These are phyloP conservation scores for Globisporangium splendens DNA, from an alignment of 352 stramenopile genomes.

Conservation along the genomic window DNA sequence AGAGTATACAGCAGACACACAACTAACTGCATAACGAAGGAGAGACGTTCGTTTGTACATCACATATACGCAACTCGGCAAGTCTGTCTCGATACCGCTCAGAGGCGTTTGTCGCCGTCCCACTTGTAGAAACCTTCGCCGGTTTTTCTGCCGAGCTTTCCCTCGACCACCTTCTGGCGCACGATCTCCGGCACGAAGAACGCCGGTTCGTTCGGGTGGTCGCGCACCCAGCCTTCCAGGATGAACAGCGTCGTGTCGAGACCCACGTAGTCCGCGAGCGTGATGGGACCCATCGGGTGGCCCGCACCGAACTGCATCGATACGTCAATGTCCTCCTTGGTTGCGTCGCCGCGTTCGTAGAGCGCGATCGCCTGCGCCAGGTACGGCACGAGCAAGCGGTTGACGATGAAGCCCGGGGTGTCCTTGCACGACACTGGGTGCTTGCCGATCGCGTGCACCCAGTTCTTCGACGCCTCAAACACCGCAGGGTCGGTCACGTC, in stretches of 20 bases:
- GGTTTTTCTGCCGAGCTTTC: slow-evolving; percentile 95
- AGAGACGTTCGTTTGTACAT: no score
- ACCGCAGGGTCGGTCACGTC: slow-evolving; percentile 88
- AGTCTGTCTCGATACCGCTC: slow-evolving; percentile 14
- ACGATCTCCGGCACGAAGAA: slow-evolving; percentile 95
- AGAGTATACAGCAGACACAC: no score
- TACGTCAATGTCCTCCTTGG: slow-evolving; percentile 96
- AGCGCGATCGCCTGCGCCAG: slow-evolving; percentile 89
- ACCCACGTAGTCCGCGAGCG: slow-evolving; percentile 94
- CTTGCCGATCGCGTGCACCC: slow-evolving; percentile 92
- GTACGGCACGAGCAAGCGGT: slow-evolving; percentile 87
- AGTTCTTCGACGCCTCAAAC: slow-evolving; percentile 91
- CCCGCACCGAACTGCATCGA: slow-evolving; percentile 96
- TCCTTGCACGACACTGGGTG: slow-evolving; percentile 93
- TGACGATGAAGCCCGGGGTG: slow-evolving; percentile 98
- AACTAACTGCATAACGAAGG: no score
- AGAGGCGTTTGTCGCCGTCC: slow-evolving; percentile 79
- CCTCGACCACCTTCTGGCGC: slow-evolving; percentile 88
- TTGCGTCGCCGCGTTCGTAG: slow-evolving; percentile 93
- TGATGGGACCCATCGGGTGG: slow-evolving; percentile 96
- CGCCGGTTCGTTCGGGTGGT: slow-evolving; percentile 93
- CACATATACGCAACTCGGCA: no score
- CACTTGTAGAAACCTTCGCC: slow-evolving; percentile 97
- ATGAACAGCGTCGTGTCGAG: slow-evolving; percentile 97
- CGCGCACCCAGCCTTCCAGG: slow-evolving; percentile 93